Base-by-base conservation (phyloP, 2,329 filamentous ascomycete species). In the Clarireedia monteithiana region DNA sequence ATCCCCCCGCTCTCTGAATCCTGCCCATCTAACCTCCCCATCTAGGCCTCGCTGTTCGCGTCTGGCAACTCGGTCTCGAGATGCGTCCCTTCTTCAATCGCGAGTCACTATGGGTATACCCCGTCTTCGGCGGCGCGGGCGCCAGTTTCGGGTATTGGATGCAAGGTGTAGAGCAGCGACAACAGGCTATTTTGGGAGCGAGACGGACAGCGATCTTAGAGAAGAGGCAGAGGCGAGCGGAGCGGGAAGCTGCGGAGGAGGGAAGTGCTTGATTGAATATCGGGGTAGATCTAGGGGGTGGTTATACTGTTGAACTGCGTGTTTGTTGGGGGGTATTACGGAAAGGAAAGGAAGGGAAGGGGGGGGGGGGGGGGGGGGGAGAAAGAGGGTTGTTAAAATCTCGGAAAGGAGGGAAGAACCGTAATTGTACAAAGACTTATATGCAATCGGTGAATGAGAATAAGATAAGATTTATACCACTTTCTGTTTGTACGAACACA, bases 21-120 rank as follows among this genome's bases (percentile, higher is more conserved):
- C n/a, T 24, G 9, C 14, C 27, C 24, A 6, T 48, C 36, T 26
- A 4, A 30, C 15, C 12, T 4, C n/a, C 23, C 7, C n/a, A n/a
- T n/a, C 17, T 66, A 99, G 94, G 94, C 79, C 76, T 96, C 68
- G 91, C 88, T 70, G 87, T 91, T 70, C 89, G 92, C 67, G 82
- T 94, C 74, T 96, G 91, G 89, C 94, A 97, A 75, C 86, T 99
- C 72, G 94, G 92, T 69, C 94, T 99, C 72, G 91, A 99, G 78
- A 96, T 95, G 91, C 90, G 91, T 61, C 94, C 92, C 52, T 86
- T 96, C 73, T 89, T 97, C 81, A 85, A 87, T 75, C 83, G 80
- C 69, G 80, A 86, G 70, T 88, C 87, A 55, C 83, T 96, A 68
- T 95, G 90, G 88, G 90, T 84, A 51, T 99, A 96, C 77, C 94